A percentile compares a stretch with the other conserved stretches of the same genome.
Evolutionary conservation across 352 stramenopile species (phyloP).

Genomic region (Pythium diclinum): DNA sequence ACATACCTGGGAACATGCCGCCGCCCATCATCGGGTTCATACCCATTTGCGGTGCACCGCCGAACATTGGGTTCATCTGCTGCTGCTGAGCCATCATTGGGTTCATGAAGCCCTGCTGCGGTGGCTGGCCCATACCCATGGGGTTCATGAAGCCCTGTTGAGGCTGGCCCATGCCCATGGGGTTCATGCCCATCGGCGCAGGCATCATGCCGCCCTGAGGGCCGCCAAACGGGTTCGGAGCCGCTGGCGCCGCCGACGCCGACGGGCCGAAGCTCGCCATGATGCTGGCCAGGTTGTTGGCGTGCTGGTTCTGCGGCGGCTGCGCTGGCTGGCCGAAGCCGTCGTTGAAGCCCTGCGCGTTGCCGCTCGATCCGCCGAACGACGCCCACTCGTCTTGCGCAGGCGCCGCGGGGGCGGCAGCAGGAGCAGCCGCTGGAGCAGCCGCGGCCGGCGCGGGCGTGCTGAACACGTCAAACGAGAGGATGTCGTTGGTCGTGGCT

Average conservation of each 20-base stretch:
- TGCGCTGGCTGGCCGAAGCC: constrained; percentile 41
- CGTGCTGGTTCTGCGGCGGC: constrained; percentile 43
- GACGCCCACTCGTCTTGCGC: constrained; percentile 75
- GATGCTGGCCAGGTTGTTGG: constrained; percentile 84
- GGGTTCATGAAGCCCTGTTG: constrained; percentile 32
- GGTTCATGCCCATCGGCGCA: constrained; percentile 37
- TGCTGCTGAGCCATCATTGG: constrained; percentile 42
- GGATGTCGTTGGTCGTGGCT: constrained; percentile 51
- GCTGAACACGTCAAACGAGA: constrained; percentile 73
- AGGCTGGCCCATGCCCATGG: constrained; percentile 40
- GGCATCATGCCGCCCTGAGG: constrained; percentile 44
- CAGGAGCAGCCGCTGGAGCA: constrained; percentile 18
- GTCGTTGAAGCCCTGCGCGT: constrained; percentile 34
- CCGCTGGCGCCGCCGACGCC: constrained; percentile 19
- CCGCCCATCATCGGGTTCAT: constrained; percentile 50
- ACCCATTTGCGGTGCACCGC: constrained; percentile 23
- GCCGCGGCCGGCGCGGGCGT: constrained; percentile 26
- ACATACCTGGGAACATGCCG: constrained; percentile 51
- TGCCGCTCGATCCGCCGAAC: constrained; percentile 57
- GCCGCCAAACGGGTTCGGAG: constrained; percentile 35
- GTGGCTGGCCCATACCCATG: constrained; percentile 25
- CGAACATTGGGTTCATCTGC: constrained; percentile 28
- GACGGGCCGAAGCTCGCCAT: constrained; percentile 77
- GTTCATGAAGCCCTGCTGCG: constrained; percentile 36
- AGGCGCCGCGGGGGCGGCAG: constrained; percentile 22